These are phyloP conservation scores for Cinchona pubescens DNA, from an alignment of 257 asterid species.

Conservation along the genomic window DNA sequence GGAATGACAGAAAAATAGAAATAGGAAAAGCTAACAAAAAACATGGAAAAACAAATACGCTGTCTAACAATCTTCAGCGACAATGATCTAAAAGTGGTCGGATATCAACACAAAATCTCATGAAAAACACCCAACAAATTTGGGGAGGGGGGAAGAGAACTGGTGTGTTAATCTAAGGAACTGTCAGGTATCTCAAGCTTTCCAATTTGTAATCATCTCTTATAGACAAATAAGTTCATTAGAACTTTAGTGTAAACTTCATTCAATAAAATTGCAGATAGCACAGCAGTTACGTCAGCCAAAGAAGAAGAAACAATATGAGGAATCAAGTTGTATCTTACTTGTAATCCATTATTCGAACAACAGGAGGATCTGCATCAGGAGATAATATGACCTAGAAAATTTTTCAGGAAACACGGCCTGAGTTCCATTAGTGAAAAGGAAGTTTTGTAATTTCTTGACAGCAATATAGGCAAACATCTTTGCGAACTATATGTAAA, in stretches of 20 bases:
- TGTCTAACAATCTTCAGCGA: neutral
- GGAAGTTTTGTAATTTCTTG: neutral
- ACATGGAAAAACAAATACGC: neutral
- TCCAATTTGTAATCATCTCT: neutral
- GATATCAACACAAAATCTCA: too few relatives aligned
- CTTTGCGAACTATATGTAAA: neutral
- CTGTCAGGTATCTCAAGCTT: neutral
- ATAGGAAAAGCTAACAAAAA: neutral
- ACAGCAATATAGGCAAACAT: neutral
- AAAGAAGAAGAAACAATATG: slow-evolving; percentile 6
- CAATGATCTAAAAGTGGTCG: neutral
- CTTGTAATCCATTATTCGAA: slow-evolving; percentile 92
- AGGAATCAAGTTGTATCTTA: slow-evolving; percentile 39
- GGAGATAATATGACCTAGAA: slow-evolving; percentile 89
- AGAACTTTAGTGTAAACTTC: neutral
- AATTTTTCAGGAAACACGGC: slow-evolving; percentile 17
- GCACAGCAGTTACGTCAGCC: neutral
- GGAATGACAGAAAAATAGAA: neutral
- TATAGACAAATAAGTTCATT: neutral
- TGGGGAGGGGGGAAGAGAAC: neutral
- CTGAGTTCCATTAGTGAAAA: neutral
- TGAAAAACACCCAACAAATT: neutral
- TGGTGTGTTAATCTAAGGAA: neutral
- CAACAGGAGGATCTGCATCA: slow-evolving; percentile 94
- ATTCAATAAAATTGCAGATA: neutral